Base-by-base conservation (phyloP, 2,329 filamentous ascomycete species). In the Tolypocladium album region DNA sequence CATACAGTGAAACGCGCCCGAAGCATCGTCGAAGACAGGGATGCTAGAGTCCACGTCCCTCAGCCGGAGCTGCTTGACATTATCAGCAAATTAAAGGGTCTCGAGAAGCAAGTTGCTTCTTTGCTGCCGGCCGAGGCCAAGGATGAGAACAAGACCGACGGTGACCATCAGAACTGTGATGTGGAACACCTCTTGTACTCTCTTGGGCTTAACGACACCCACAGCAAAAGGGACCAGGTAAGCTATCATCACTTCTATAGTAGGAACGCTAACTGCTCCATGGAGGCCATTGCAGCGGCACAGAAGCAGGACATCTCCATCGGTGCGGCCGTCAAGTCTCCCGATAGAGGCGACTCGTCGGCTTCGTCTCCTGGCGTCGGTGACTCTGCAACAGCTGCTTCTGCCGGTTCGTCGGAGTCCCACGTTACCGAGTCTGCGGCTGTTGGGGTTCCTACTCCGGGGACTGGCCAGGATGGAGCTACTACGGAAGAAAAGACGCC, bases 21-120 rank as follows among this genome's bases (percentile, higher is more conserved):
- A 57, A 63, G 57, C 61, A 64, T 72, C 36, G 67, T 72, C 27
- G 66, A 71, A 50, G 61, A 63, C 20, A 64, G 67, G 2, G 62
- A 65, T 9, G 60, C 61, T 11, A 65, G 65, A 17, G 62, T 71
- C n/a, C 63, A 68, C 20, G 65, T 72, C 39, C 61, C 68, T 6
- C 60, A 64, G 34, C 59, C 64, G 31, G 64, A 64, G 24, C 55
- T 73, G 7, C 56, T 65, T 5, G 62, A 65, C 36, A 67, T 74
- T 24, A 63, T 73, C 7, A 60, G 65, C 47, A 69, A 70, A 59
- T 66, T 73, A 55, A 64, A 67, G 42, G 59, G 45, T 2, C 63
- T 72, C 1, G 65, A 71, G 58, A 60, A 65, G 22, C 66, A 73
- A 61, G 68, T 72, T 20, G 59, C 62, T 27, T 62, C 47, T 22